Percentiles rank a stretch among this genome's conserved stretches.
Evolutionary conservation across 768 basidiomycete genomes (phyloP).

Genomic region (Leucocoprinus leucothites): DNA sequence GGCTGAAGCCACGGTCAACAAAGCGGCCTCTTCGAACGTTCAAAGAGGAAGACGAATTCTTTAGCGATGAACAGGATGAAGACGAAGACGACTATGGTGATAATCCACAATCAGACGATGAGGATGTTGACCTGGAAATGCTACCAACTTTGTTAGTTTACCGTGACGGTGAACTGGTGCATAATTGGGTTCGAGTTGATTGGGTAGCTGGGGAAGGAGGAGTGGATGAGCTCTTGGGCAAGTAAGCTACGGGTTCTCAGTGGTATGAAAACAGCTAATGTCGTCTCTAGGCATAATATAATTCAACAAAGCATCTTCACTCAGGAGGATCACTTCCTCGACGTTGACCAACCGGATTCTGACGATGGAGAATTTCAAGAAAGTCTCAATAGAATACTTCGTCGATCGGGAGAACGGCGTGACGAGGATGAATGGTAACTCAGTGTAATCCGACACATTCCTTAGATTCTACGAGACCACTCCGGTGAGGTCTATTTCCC

Average conservation of each 20-base stretch:
- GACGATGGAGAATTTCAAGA: conserved; percentile 13
- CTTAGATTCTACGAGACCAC: too few relatives aligned
- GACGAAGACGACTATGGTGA: conserved; percentile 42
- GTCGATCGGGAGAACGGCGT: background rate
- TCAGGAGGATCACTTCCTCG: background rate
- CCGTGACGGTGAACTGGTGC: conserved; percentile 76
- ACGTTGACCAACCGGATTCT: conserved; percentile 1
- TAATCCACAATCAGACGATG: conserved; percentile 35
- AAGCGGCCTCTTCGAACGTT: conserved; percentile 22
- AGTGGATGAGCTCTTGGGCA: conserved; percentile 63
- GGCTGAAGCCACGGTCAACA: conserved; percentile 16
- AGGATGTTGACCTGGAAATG: conserved; percentile 73
- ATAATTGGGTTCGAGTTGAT: conserved; percentile 86
- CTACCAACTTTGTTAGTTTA: conserved; percentile 79
- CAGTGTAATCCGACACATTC: too few relatives aligned
- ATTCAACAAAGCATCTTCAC: background rate
- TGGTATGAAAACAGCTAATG: background rate
- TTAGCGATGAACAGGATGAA: conserved; percentile 35
- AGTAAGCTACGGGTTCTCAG: conserved; percentile 35
- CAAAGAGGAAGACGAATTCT: conserved; percentile 47
- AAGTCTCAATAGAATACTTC: conserved; percentile 8
- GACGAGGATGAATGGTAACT: background rate
- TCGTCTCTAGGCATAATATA: background rate
- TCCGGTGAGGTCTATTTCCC: too few relatives aligned
- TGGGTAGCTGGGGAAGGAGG: conserved; percentile 77